Percentiles rank a stretch among this genome's conserved stretches.
phyloP scores from a whole-genome alignment of 441 rosid species.

The Geranium incanum region DNA sequence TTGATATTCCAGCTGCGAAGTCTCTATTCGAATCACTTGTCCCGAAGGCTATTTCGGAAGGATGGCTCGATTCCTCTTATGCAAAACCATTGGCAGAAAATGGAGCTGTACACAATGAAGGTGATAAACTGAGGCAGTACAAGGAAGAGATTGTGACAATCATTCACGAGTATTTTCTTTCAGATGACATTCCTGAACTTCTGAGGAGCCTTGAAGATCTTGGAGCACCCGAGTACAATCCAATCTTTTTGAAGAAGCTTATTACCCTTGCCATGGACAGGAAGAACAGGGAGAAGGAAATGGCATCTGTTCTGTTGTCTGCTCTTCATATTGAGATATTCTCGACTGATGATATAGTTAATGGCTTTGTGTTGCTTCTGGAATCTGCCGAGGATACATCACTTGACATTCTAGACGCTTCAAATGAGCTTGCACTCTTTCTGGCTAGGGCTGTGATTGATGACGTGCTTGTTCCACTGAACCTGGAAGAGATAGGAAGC shows the following conservation, averaged over 20 bases:
- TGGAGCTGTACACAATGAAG: slow-evolving; percentile 35
- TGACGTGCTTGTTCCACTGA: slow-evolving; percentile 82
- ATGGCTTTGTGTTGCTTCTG: slow-evolving; percentile 85
- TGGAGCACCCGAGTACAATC: slow-evolving; percentile 62
- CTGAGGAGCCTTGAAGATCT: slow-evolving; percentile 84
- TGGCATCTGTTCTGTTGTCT: slow-evolving; percentile 94
- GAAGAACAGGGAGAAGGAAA: slow-evolving; percentile 97
- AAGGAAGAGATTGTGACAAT: slow-evolving; percentile 72
- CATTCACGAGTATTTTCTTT: slow-evolving; percentile 90
- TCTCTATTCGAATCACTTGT: slow-evolving; percentile 50
- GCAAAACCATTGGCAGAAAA: slow-evolving; percentile 32
- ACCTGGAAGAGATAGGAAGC: slow-evolving; percentile 74
- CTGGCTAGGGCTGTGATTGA: slow-evolving; percentile 96
- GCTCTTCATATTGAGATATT: slow-evolving; percentile 92
- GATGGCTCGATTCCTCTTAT: slow-evolving; percentile 83
- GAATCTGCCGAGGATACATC: slow-evolving; percentile 97
- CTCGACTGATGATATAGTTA: slow-evolving; percentile 80
- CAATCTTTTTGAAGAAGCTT: slow-evolving; percentile 79
- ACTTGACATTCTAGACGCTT: slow-evolving; percentile 89
- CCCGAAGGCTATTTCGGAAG: slow-evolving; percentile 64
- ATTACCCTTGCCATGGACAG: slow-evolving; percentile 93
- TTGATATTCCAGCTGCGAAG: slow-evolving; percentile 86
- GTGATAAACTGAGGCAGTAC: slow-evolving; percentile 49
- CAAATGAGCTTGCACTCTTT: slow-evolving; percentile 89
- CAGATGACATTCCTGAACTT: slow-evolving; percentile 96